These are phyloP conservation scores for Drechslera avenae DNA, from an alignment of 2,329 filamentous ascomycete genomes.

Conservation along the genomic window DNA sequence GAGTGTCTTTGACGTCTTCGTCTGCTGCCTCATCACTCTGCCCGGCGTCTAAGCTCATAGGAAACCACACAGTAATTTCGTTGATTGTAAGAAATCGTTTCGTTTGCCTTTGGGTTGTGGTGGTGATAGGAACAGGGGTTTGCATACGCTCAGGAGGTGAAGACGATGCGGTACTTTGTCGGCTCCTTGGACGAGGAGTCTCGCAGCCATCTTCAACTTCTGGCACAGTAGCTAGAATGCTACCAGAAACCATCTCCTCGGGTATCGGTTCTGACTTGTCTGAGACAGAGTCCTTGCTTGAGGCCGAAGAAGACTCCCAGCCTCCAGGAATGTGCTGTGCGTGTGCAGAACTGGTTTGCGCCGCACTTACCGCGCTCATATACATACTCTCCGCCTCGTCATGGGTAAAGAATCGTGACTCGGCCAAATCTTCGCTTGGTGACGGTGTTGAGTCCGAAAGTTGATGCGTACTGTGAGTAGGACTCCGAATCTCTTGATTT, in stretches of 20 bases:
- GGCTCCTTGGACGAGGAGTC: constrained; percentile 47
- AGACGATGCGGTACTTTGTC: constrained; percentile 31
- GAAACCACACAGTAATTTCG: constrained; percentile 47
- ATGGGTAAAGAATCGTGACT: constrained; percentile 74
- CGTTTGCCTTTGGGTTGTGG: constrained; percentile 24
- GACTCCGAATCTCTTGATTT: constrained; percentile 9
- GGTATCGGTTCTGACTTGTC: constrained; percentile 36
- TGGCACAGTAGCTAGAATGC: constrained; percentile 34
- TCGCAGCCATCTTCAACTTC: constrained; percentile 46
- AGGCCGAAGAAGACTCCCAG: constrained; percentile 48
- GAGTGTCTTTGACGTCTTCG: constrained; percentile 19
- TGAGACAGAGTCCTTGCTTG: constrained; percentile 37
- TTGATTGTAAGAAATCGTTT: constrained; percentile 47
- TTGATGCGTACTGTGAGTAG: constrained; percentile 4
- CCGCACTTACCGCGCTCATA: constrained; percentile 68
- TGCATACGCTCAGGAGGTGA: constrained; percentile 8
- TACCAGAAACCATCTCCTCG: constrained; percentile 38
- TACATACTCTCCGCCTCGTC: constrained; percentile 88
- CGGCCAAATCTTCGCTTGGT: constrained; percentile 34
- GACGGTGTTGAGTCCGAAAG: constrained; percentile 11
- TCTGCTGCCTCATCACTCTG: constrained; percentile 1
- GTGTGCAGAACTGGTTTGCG: constrained; percentile 28
- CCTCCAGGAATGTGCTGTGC: constrained; percentile 48
- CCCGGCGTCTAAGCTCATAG: constrained; percentile 34
- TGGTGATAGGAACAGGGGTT: constrained; percentile 1